Conservation (phyloP, 139 green algal species). For the Chlorella sorokiniana region DNA sequence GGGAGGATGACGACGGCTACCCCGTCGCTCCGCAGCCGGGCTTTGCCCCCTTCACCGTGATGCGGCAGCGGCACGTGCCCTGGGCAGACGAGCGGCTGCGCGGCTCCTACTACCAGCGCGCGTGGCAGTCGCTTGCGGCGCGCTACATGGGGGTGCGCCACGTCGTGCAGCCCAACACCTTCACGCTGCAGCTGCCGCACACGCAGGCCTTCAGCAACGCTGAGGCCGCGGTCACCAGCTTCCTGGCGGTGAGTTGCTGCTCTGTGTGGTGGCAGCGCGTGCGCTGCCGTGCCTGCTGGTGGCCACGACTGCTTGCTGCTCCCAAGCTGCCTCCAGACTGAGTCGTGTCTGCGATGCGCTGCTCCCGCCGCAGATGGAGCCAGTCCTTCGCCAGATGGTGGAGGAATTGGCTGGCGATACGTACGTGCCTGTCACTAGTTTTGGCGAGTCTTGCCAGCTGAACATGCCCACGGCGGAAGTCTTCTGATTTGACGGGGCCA, state of each 20-base stretch:
- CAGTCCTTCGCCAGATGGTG: constrained; percentile 14
- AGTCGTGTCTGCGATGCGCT: not conserved
- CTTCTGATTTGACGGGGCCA: not conserved
- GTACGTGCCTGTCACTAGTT: constrained; percentile 12
- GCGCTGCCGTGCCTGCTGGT: not conserved
- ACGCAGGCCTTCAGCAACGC: not conserved
- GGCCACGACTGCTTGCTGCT: not conserved
- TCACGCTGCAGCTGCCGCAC: constrained; percentile 26
- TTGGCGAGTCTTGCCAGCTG: not conserved
- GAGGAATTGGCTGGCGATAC: not conserved
- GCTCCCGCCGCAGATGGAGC: constrained; percentile 26
- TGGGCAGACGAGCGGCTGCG: constrained; percentile 30
- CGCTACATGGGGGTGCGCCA: constrained; percentile 1
- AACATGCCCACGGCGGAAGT: not conserved
- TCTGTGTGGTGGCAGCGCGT: not conserved
- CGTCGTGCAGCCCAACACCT: constrained; percentile 29
- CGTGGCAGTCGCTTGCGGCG: constrained; percentile 10
- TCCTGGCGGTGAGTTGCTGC: constrained; percentile 14
- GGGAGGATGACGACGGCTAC: constrained; percentile 10
- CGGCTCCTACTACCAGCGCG: constrained; percentile 23
- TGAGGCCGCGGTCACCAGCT: not conserved
- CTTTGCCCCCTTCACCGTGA: constrained; percentile 26
- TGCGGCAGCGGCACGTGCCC: constrained; percentile 25
- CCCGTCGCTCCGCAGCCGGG: constrained; percentile 11
- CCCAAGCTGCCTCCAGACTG: not conserved